Evolutionary conservation across 1,139 yeast species (phyloP).

Genomic region (Kurtzmaniella natalensis): DNA sequence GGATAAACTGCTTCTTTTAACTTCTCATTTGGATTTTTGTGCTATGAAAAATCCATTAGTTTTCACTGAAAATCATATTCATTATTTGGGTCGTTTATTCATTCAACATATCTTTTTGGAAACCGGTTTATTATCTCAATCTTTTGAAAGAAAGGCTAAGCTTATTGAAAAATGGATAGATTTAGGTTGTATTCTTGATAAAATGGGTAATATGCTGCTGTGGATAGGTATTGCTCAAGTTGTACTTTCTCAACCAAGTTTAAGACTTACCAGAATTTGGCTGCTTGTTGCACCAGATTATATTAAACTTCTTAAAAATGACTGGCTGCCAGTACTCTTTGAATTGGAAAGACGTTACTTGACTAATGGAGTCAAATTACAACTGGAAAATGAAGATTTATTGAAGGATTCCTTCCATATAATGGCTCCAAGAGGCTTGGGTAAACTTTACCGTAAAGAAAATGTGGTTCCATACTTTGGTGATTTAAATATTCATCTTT

Average conservation of each 20-base stretch:
- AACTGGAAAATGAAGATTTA: constrained; percentile 8
- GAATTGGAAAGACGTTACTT: constrained; percentile 78
- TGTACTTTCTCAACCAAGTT: constrained; percentile 76
- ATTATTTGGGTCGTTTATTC: constrained; percentile 69
- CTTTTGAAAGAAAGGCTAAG: constrained; percentile 53
- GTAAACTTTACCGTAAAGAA: constrained; percentile 69
- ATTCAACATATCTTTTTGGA: constrained; percentile 67
- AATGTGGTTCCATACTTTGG: constrained; percentile 90
- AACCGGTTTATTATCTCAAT: constrained; percentile 16
- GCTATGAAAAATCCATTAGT: constrained; percentile 47
- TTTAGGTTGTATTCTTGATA: constrained; percentile 73
- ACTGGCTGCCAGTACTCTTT: constrained; percentile 93
- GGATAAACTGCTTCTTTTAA: constrained; percentile 37
- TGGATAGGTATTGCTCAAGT: constrained; percentile 91
- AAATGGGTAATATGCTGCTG: constrained; percentile 87
- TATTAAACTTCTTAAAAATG: constrained; percentile 63
- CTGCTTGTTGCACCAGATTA: constrained; percentile 58
- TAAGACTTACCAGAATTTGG: constrained; percentile 78
- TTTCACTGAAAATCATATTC: constrained; percentile 64
- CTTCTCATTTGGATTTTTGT: constrained; percentile 27
- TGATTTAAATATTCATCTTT: constrained; percentile 47
- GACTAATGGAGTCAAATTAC: constrained; percentile 26
- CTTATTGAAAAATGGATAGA: constrained; percentile 81
- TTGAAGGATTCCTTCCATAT: constrained; percentile 59
- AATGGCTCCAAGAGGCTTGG: constrained; percentile 86